Conservation (phyloP, 169 alveolate species). For the Cryptosporidium ubiquitum region DNA sequence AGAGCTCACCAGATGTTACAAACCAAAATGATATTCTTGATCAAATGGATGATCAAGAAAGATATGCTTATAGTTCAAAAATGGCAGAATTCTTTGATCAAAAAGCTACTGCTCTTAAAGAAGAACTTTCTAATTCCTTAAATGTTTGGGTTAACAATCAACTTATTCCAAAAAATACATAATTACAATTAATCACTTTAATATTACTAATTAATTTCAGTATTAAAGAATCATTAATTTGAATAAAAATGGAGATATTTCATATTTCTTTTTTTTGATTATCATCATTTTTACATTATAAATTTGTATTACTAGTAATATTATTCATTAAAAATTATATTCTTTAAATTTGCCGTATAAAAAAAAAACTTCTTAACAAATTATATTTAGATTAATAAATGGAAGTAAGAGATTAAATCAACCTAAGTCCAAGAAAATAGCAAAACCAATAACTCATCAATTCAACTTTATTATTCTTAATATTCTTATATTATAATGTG, state of each 20-base stretch:
- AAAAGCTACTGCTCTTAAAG: conserved; percentile 57
- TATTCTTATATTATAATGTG: background rate
- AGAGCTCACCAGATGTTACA: conserved; percentile 38
- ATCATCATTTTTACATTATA: background rate
- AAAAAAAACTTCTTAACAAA: too few relatives aligned
- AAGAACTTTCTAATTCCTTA: conserved; percentile 40
- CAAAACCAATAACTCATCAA: too few relatives aligned
- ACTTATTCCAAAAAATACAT: conserved; percentile 29
- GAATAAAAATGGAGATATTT: too few relatives aligned
- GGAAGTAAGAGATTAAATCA: too few relatives aligned
- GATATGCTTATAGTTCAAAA: conserved; percentile 46
- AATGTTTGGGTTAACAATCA: conserved; percentile 56
- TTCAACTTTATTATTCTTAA: too few relatives aligned
- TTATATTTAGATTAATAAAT: too few relatives aligned
- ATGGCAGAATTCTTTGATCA: conserved; percentile 58
- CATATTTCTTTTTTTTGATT: background rate
- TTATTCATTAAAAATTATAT: too few relatives aligned
- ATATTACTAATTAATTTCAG: background rate
- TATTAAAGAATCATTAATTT: too few relatives aligned
- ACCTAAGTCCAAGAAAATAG: background rate
- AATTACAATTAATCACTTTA: background rate
- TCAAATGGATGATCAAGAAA: conserved; percentile 62
- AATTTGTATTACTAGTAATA: background rate
- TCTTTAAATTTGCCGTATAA: background rate
- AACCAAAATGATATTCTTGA: conserved; percentile 62